Evolutionary conservation across 2,329 filamentous ascomycete genomes (phyloP).

Genomic region (Pseudogymnoascus sp.): DNA sequence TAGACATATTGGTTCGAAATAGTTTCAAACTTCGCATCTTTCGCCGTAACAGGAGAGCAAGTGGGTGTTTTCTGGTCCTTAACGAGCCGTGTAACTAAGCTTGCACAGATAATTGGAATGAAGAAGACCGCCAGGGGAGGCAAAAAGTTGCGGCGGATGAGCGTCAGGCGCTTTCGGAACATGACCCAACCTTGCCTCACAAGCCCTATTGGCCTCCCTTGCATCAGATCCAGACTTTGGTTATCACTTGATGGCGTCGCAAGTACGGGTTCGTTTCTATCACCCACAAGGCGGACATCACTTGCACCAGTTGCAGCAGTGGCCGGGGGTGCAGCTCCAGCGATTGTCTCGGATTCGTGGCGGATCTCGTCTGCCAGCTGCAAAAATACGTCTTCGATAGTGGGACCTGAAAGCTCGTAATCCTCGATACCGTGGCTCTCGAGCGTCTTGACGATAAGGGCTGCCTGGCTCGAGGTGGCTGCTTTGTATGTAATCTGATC

Average conservation of each 20-base stretch:
- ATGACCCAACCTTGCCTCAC: slow-evolving; percentile 65
- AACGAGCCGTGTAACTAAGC: slow-evolving; percentile 72
- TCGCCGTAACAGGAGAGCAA: slow-evolving; percentile 44
- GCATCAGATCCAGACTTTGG: slow-evolving; percentile 50
- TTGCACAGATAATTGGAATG: slow-evolving; percentile 73
- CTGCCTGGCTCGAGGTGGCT: slow-evolving; percentile 62
- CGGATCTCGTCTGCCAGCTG: slow-evolving; percentile 75
- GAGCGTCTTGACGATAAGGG: slow-evolving; percentile 62
- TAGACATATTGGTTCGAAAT: slow-evolving; percentile 21
- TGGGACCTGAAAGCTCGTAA: slow-evolving; percentile 82
- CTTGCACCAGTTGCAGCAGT: slow-evolving; percentile 17
- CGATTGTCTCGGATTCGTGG: slow-evolving; percentile 38
- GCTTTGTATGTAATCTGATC: slow-evolving; percentile 71
- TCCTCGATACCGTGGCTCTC: slow-evolving; percentile 63
- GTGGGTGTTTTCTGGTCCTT: slow-evolving; percentile 45
- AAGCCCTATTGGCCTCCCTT: slow-evolving; percentile 65
- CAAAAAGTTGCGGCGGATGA: slow-evolving; percentile 72
- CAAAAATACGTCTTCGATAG: slow-evolving; percentile 88
- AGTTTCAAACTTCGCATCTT: slow-evolving; percentile 38
- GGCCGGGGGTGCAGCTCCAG: slow-evolving; percentile 18
- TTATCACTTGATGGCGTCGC: not conserved
- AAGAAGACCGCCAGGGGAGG: slow-evolving; percentile 69
- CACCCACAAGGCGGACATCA: slow-evolving; percentile 11
- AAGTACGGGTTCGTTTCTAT: slow-evolving; percentile 11
- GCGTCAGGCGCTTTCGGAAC: slow-evolving; percentile 69